Evolutionary conservation across 2,329 filamentous ascomycete genomes (phyloP).

Genomic region (Magnaporthales sp.): DNA sequence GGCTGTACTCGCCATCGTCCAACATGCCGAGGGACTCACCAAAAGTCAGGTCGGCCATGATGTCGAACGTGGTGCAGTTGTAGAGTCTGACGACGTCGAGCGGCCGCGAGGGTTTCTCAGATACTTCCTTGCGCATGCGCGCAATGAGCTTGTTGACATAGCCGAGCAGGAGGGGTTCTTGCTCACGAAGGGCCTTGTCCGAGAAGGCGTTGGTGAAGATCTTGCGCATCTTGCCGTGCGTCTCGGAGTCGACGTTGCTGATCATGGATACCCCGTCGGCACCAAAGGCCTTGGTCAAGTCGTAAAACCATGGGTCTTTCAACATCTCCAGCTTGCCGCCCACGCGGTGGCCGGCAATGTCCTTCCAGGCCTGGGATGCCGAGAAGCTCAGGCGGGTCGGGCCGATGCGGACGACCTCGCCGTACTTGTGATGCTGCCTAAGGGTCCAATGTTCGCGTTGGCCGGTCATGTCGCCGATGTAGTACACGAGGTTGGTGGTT

Average conservation of each 20-base stretch:
- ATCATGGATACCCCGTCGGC: constrained; percentile 10
- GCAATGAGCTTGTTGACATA: constrained; percentile 8
- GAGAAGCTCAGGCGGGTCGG: constrained; percentile 32
- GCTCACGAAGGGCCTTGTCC: constrained; percentile 15
- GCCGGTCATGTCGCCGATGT: neutral
- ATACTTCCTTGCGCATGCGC: neutral
- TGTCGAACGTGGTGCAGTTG: constrained; percentile 16
- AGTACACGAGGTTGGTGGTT: neutral
- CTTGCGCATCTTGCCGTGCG: constrained; percentile 8
- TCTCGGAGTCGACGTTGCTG: constrained; percentile 10
- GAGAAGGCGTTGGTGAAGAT: constrained; percentile 14
- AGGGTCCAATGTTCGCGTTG: constrained; percentile 3
- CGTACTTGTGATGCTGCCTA: constrained; percentile 24
- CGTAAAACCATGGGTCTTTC: neutral
- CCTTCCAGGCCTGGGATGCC: constrained; percentile 22
- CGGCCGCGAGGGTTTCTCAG: constrained; percentile 7
- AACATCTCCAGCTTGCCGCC: constrained; percentile 4
- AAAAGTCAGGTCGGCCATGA: constrained; percentile 16
- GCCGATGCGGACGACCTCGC: constrained; percentile 30
- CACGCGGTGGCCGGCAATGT: constrained; percentile 19
- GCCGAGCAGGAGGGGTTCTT: constrained; percentile 13
- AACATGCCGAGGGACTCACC: constrained; percentile 16
- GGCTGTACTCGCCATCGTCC: constrained; percentile 11
- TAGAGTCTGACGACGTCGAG: constrained; percentile 36
- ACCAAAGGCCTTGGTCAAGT: constrained; percentile 8